Evolutionary conservation across 306 rosid genomes (phyloP).

Genomic region (Pueraria montana): DNA sequence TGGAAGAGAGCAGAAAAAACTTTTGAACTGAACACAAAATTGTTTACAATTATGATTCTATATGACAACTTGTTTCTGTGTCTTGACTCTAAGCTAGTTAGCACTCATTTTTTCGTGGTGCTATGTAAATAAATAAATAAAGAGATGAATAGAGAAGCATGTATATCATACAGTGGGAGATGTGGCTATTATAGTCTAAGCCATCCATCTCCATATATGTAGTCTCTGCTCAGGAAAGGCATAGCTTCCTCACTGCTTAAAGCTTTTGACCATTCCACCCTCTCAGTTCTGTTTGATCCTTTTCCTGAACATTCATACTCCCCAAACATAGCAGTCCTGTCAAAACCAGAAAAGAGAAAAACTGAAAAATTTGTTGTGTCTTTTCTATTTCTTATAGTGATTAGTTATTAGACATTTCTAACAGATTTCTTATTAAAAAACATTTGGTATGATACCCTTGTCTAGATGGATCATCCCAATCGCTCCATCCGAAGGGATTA

Average conservation of each 20-base stretch:
- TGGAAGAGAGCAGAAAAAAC: not conserved
- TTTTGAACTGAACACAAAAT: not conserved
- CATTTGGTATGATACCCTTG: slow-evolving; percentile 49
- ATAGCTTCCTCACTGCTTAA: slow-evolving; percentile 53
- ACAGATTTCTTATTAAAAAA: not conserved
- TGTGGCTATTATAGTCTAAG: slow-evolving; percentile 54
- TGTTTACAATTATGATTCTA: slow-evolving; percentile 22
- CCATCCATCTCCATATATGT: slow-evolving; percentile 72
- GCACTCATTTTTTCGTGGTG: not conserved
- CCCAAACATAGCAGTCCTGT: slow-evolving; percentile 67
- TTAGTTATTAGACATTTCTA: not conserved
- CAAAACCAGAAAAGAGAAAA: not conserved
- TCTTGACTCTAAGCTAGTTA: not conserved
- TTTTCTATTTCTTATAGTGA: not conserved
- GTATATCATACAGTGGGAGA: not conserved
- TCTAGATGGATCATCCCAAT: slow-evolving; percentile 64
- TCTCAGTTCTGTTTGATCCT: slow-evolving; percentile 63
- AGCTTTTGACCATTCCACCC: slow-evolving; percentile 67
- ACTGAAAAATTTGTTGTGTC: not conserved
- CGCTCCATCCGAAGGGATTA: slow-evolving; percentile 71
- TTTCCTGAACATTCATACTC: slow-evolving; percentile 67
- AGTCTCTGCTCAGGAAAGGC: slow-evolving; percentile 58
- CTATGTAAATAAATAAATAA: not conserved
- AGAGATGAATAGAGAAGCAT: not conserved
- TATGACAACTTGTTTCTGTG: not conserved